Evolutionary conservation across 1,284 basidiomycete genomes (phyloP).

Genomic region (Rhodotorula sp.): DNA sequence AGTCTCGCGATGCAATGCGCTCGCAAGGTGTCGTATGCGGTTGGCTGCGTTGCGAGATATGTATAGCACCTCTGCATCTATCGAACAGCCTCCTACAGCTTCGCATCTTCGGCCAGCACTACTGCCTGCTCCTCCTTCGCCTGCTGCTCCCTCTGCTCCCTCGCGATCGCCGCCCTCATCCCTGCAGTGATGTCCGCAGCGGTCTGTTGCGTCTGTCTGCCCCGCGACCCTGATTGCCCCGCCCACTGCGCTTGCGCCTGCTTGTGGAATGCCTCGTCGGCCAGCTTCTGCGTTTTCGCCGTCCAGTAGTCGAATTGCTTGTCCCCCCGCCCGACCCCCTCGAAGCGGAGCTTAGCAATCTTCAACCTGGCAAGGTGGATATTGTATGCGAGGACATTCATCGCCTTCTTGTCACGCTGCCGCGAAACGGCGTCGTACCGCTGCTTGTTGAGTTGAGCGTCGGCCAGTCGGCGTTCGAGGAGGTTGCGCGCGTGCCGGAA

Average conservation of each 20-base stretch:
- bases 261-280: not conserved
- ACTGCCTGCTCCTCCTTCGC: not conserved
- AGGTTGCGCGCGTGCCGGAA: too few relatives aligned
- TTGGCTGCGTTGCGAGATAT: too few relatives aligned
- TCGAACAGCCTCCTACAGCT: too few relatives aligned
- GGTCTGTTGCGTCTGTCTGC: too few relatives aligned
- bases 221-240: too few relatives aligned
- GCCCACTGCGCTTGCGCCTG: not conserved
- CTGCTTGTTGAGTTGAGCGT: not conserved
- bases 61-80: too few relatives aligned
- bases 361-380: not conserved
- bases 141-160: not conserved
- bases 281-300: slow-evolving; percentile 14
- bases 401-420: not conserved
- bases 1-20: not conserved
- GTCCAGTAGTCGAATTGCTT: slow-evolving; percentile 17
- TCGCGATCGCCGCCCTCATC: not conserved
- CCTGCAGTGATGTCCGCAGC: not conserved
- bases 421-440: not conserved
- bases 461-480: not conserved
- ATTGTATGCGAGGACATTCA: slow-evolving; percentile 16
- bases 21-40: too few relatives aligned
- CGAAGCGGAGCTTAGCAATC: slow-evolving; percentile 25
- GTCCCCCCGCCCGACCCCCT: slow-evolving; percentile 18
- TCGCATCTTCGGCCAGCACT: not conserved